Percentiles rank a stretch among this genome's conserved stretches.
phyloP scores from a whole-genome alignment of 306 rosid genomes.

The Dryas drummondii region DNA sequence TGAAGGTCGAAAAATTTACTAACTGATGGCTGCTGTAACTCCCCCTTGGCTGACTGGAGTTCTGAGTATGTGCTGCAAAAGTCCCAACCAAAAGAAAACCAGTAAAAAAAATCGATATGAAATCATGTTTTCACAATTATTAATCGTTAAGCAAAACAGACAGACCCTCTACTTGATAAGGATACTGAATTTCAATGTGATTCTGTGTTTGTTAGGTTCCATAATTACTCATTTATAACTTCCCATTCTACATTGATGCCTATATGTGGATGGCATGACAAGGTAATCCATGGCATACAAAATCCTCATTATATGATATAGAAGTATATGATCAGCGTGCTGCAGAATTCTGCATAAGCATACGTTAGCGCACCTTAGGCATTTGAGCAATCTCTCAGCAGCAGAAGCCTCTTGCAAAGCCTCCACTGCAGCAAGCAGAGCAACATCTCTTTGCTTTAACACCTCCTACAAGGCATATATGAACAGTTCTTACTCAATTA shows the following conservation, averaged over 20 bases:
- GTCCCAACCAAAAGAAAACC: not conserved
- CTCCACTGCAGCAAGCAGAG: constrained; percentile 35
- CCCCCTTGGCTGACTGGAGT: constrained; percentile 27
- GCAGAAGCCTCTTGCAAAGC: constrained; percentile 45
- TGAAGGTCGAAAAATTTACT: constrained; percentile 27
- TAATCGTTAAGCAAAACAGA: not conserved
- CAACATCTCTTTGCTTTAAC: constrained; percentile 26
- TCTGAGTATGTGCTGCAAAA: constrained; percentile 31
- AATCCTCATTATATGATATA: not conserved
- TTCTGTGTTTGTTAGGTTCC: not conserved
- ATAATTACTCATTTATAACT: not conserved
- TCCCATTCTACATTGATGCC: not conserved
- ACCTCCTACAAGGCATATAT: constrained; percentile 25
- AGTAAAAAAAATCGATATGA: not conserved
- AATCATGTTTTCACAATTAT: not conserved
- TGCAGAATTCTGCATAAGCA: not conserved
- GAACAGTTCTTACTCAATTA: not conserved
- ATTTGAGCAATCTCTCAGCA: constrained; percentile 36
- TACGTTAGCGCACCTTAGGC: constrained; percentile 19
- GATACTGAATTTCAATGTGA: not conserved
- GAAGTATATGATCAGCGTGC: not conserved
- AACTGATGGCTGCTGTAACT: constrained; percentile 23
- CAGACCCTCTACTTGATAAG: not conserved
- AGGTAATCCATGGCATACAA: not conserved
- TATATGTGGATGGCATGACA: not conserved